Evolutionary conservation across 345 rosid species (phyloP).

Genomic region (Citrus hindsii): DNA sequence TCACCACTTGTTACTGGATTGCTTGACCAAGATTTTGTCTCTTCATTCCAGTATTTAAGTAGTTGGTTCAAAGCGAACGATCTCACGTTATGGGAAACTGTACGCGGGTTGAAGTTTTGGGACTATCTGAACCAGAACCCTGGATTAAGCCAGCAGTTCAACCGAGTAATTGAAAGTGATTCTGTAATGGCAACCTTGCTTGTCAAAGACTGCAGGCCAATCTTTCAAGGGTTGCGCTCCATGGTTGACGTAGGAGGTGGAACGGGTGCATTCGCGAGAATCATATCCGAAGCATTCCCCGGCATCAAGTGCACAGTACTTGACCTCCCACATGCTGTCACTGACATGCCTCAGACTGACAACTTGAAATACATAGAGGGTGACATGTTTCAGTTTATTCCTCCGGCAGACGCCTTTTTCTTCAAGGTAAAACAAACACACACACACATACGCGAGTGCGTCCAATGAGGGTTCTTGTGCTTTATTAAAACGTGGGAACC

Average conservation of each 20-base stretch:
- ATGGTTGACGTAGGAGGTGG: constrained; percentile 29
- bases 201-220: constrained; percentile 1
- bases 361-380: constrained; percentile 17
- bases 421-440: constrained; percentile 6
- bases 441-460: no score
- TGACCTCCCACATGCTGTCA: constrained; percentile 20
- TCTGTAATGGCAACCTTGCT: constrained; percentile 1
- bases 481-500: no score
- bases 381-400: constrained; percentile 18
- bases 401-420: constrained; percentile 8
- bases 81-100: neutral
- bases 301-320: constrained; percentile 10
- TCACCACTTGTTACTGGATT: constrained; percentile 30
- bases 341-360: neutral
- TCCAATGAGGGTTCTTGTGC: neutral
- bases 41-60: constrained; percentile 30
- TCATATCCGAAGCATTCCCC: constrained; percentile 14
- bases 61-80: constrained; percentile 26
- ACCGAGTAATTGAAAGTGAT: constrained; percentile 10
- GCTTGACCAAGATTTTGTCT: constrained; percentile 23
- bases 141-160: no score
- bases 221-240: constrained; percentile 17
- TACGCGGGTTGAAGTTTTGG: constrained; percentile 8
- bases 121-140: neutral
- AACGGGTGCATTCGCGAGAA: constrained; percentile 15